Conservation (phyloP, 208 protist genomes). For the Histomonas meleagridis region DNA sequence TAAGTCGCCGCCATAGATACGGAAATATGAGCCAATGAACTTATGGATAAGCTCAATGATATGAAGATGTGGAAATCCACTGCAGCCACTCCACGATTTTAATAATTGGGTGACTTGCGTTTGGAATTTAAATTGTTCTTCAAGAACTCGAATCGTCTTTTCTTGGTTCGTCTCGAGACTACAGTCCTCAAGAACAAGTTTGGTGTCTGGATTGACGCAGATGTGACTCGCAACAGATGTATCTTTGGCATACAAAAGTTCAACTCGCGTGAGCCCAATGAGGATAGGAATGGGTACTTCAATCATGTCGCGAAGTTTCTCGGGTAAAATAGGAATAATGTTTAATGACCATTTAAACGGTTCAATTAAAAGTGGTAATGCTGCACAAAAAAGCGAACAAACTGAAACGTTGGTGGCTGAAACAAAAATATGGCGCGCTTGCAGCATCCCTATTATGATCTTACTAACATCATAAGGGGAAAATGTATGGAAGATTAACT, state of each 20-base stretch:
- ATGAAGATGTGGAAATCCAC: not conserved
- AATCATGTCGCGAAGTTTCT: not conserved
- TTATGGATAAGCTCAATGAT: not conserved
- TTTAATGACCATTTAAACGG: not conserved
- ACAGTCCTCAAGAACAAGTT: not conserved
- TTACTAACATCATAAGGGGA: not conserved
- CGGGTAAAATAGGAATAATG: not conserved
- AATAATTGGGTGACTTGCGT: not conserved
- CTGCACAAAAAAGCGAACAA: not conserved
- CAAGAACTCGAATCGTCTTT: not conserved
- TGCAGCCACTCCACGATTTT: not conserved
- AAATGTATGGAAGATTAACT: not conserved
- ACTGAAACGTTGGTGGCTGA: not conserved
- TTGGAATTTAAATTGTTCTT: not conserved
- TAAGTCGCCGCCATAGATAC: no score
- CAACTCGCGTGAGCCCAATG: not conserved
- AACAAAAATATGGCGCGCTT: constrained; percentile 2
- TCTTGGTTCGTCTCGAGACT: not conserved
- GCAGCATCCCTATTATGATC: not conserved
- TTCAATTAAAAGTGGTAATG: not conserved
- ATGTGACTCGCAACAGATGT: not conserved
- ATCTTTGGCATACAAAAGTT: not conserved
- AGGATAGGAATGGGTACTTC: not conserved
- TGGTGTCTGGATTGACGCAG: not conserved
- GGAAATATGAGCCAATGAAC: not conserved